Evolutionary conservation across 2,329 filamentous ascomycete genomes (phyloP), one percentile per base, ranked within the genome.

Genomic region (Aspergillus hortae): DNA sequence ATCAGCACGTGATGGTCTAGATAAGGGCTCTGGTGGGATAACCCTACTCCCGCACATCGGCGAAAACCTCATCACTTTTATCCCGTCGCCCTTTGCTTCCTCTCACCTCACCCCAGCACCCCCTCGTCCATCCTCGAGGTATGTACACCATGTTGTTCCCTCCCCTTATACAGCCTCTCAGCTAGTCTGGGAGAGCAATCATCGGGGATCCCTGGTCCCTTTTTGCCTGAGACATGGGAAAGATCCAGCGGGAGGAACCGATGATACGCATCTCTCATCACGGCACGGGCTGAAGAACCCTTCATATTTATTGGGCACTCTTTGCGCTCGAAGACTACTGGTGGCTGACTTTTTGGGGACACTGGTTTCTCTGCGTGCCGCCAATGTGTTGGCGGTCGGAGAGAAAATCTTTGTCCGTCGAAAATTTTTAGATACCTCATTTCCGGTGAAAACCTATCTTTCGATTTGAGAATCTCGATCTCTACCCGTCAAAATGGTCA

Each of bases 401-500:
- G 30, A 44, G 30, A 49, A 51, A 41, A 48, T 40, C 19, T 33
- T 49, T 41, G 48, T 41, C 25, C 25, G 48, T 56, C 57, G 44
- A 21, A 43, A 11, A 50, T 49, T 47, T 58, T 48, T 55, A 70
- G 67, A 70, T 69, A 70, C 67, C 68, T 71, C 68, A 61, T 67
- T 64, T 68, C 66, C 56, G 57, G 48, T 57, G 33, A 61, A 38
- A 54, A 54, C 49, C 54, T 38, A n/a, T 38, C 35, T 55, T 61
- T 66, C 68, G 76, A 77, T 75, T 74, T 78, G 76, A 78, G 76
- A 78, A 79, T 78, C 76, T 78, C 66, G 62, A 63, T 56, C 59
- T 58, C 50, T 72, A 69, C 82, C 83, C 85, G 86, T 76, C 85
- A 96, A 89, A 76, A 99, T 99, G 92, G 92, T 96, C 80, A 91